Percentiles rank a stretch among this genome's conserved stretches.
phyloP scores from a whole-genome alignment of 225 moss, liverwort and hornwort species.

The Marchantia paleacea region DNA sequence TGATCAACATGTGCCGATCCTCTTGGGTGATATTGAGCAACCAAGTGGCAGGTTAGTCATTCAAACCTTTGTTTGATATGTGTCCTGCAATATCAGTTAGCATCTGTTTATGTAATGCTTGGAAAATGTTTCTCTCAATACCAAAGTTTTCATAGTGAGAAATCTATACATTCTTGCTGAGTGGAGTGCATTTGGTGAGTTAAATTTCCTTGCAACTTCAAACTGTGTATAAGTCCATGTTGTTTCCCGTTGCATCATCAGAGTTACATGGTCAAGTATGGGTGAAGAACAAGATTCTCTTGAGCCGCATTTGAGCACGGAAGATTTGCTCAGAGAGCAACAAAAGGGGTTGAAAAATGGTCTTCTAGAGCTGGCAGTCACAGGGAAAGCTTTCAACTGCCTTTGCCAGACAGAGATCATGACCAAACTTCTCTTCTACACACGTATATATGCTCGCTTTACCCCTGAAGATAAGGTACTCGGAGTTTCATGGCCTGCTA shows the following conservation, averaged over 20 bases:
- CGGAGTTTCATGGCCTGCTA: background rate
- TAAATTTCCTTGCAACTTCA: background rate
- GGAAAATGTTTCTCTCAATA: background rate
- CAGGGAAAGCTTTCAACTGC: constrained; percentile 57
- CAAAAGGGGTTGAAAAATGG: constrained; percentile 41
- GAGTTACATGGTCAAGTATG: constrained; percentile 49
- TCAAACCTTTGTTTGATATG: background rate
- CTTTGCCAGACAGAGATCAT: constrained; percentile 44
- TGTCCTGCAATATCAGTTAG: background rate
- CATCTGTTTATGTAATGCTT: background rate
- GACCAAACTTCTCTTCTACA: constrained; percentile 45
- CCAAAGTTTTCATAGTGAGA: background rate
- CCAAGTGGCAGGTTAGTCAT: constrained; percentile 7
- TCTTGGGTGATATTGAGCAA: constrained; percentile 46
- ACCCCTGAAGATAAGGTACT: constrained; percentile 60
- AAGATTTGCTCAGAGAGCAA: constrained; percentile 42
- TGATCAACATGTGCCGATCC: constrained; percentile 39
- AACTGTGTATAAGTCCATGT: background rate
- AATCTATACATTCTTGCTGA: background rate
- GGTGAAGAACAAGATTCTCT: constrained; percentile 14
- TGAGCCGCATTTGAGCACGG: constrained; percentile 35
- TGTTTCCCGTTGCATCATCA: constrained; percentile 19
- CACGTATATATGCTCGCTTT: constrained; percentile 58
- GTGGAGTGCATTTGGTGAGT: background rate
- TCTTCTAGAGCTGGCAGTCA: constrained; percentile 53